phyloP scores from a whole-genome alignment of 768 basidiomycete genomes.

The Lanmaoa pseudosensibilis region DNA sequence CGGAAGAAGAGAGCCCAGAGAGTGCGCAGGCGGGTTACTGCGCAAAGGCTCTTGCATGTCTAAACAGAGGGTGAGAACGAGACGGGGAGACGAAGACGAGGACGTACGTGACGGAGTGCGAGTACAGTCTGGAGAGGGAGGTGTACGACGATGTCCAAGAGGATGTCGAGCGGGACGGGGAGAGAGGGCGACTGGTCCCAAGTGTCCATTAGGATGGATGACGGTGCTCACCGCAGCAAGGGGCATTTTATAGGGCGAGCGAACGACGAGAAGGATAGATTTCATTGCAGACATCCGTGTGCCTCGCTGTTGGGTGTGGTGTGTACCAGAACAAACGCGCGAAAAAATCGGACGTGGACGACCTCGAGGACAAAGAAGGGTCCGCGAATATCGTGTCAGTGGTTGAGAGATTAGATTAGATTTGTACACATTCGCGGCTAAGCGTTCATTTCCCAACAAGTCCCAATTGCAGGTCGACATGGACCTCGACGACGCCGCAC shows the following conservation, averaged over 20 bases:
- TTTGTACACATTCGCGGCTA: not conserved
- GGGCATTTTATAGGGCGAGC: constrained; percentile 1
- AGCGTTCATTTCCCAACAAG: not conserved
- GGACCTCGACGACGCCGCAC: constrained; percentile 18
- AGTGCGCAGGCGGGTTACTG: constrained; percentile 45
- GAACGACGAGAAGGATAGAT: too few species aligned
- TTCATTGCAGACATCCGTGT: not conserved
- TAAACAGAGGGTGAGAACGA: constrained; percentile 19
- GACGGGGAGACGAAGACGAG: not conserved
- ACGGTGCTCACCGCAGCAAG: not conserved
- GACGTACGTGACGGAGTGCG: constrained; percentile 47
- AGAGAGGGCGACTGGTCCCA: constrained; percentile 12
- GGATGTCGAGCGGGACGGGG: constrained; percentile 49
- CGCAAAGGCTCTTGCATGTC: constrained; percentile 47
- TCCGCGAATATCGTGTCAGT: constrained; percentile 23
- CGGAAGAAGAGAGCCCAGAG: constrained; percentile 52
- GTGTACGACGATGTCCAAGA: constrained; percentile 43
- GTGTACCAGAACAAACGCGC: not conserved
- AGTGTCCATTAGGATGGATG: not conserved
- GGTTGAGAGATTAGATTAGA: constrained; percentile 20
- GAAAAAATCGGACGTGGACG: constrained; percentile 23
- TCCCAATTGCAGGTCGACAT: constrained; percentile 5
- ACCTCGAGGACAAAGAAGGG: not conserved
- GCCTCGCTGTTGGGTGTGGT: not conserved
- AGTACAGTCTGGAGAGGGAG: constrained; percentile 44